Conservation (phyloP, 805 yeast species). For the Starmerella tilneyi region DNA sequence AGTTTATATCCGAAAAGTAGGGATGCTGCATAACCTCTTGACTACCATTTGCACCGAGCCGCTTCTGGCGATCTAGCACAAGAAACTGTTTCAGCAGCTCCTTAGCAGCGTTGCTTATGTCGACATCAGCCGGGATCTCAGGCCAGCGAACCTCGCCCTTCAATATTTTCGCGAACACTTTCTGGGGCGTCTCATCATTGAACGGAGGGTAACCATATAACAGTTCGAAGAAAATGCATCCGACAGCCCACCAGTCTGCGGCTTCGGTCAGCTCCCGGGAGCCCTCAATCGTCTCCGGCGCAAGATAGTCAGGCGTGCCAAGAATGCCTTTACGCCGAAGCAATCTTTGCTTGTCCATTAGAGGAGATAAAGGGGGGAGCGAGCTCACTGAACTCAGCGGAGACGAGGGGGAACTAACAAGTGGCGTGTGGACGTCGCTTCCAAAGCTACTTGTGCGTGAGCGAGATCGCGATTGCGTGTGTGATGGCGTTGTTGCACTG, state of each 20-base stretch:
- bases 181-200: constrained; percentile 67
- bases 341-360: background rate
- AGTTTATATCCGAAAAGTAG: constrained; percentile 57
- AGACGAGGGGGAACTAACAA: background rate
- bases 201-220: constrained; percentile 92
- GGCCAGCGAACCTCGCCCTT: constrained; percentile 80
- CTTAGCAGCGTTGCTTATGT: constrained; percentile 54
- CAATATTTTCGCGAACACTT: constrained; percentile 73
- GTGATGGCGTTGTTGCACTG: constrained; percentile 20
- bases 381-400: background rate
- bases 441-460: constrained; percentile 11
- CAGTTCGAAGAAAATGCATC: constrained; percentile 89
- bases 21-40: constrained; percentile 70
- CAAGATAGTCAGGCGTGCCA: constrained; percentile 95
- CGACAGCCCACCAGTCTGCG: constrained; percentile 99
- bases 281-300: constrained; percentile 91
- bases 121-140: constrained; percentile 35
- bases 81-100: constrained; percentile 61
- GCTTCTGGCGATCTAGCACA: constrained; percentile 47
- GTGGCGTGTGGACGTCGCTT: constrained; percentile 2
- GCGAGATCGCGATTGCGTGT: background rate
- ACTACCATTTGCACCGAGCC: constrained; percentile 70
- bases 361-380: background rate
- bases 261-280: constrained; percentile 61
- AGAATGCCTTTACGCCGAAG: constrained; percentile 30